phyloP scores from a whole-genome alignment of 352 stramenopile species.

The Pythium pectinolyticum region DNA sequence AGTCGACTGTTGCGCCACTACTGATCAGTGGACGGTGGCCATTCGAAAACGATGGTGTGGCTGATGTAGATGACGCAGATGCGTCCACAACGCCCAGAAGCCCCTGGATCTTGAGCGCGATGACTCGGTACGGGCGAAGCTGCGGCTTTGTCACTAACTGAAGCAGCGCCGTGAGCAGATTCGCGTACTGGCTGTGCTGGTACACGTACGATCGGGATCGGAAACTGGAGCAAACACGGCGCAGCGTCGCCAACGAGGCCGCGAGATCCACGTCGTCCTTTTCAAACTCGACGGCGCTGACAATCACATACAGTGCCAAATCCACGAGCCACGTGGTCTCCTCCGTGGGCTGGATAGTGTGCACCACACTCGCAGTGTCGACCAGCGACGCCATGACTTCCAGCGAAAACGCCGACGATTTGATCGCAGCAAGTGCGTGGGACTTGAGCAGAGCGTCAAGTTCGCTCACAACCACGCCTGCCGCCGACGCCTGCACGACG shows the following conservation, averaged over 20 bases:
- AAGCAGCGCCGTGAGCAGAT: constrained; percentile 41
- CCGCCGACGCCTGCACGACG: constrained; percentile 12
- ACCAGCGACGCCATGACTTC: constrained; percentile 58
- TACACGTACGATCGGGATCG: constrained; percentile 39
- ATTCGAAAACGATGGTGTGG: neutral
- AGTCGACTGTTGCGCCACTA: constrained; percentile 17
- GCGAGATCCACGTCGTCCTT: constrained; percentile 46
- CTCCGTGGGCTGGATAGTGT: neutral
- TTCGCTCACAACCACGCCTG: constrained; percentile 14
- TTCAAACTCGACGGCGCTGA: constrained; percentile 35
- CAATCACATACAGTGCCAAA: constrained; percentile 48
- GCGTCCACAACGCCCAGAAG: constrained; percentile 56
- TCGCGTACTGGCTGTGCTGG: constrained; percentile 47
- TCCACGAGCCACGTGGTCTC: constrained; percentile 40
- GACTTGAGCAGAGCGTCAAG: constrained; percentile 33
- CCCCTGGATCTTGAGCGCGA: constrained; percentile 37
- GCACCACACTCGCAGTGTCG: constrained; percentile 32
- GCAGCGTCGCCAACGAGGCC: constrained; percentile 41
- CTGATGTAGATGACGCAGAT: neutral
- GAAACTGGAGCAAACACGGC: constrained; percentile 39
- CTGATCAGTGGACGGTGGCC: constrained; percentile 15
- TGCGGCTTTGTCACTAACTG: constrained; percentile 33
- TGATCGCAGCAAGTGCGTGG: constrained; percentile 40
- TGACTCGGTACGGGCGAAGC: constrained; percentile 42
- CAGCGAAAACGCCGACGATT: constrained; percentile 46